Evolutionary conservation across 345 rosid species (phyloP), one percentile per base, ranked within the genome.

Genomic region (Gossypium mustelinum): DNA sequence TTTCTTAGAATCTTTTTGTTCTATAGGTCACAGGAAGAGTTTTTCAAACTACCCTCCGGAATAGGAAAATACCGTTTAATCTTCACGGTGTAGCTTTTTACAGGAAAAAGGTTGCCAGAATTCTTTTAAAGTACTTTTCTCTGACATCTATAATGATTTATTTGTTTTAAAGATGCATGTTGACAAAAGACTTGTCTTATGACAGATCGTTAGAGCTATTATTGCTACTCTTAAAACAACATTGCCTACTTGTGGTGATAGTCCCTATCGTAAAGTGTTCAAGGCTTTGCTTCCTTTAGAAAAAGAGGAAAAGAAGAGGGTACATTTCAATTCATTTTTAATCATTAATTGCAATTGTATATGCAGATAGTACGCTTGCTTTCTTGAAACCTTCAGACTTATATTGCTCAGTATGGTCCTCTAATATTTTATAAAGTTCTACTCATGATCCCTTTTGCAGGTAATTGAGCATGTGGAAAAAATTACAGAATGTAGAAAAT

Each of bases 1-100:
- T 29, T 67, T 78, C 18, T 25, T 78, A 68, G 69, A 56, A 78
- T 72, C 71, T 68, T 63, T 20, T 75, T 83, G 74, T 73, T 34
- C 68, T 77, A 25, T 80, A 94, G 97, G 91, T 94, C 78, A 89
- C 97, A 72, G 98, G 98, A 70, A 94, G 86, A 86, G 77, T 84
- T 60, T 90, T 94, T 75, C 98, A 94, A 85, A 82, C 78, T 63
- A 87, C 89, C 43, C 89, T 92, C 75, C 97, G 97, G 17, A 88
- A 89, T 74, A 89, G 98, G 81, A 94, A 88, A 78, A 87, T 94
- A 84, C 98, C 98, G 56, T 94, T 94, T 79, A 94, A 94, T 50
- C 75, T 86, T 83, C 98, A 94, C 77, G 97, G 97, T 67, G 97
- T 92, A 47, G 97, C 97, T 75, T 89, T 92, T 80, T 94, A 94